A percentile compares a stretch with the other conserved stretches of the same genome.
Evolutionary conservation across 1,284 basidiomycete species (phyloP).

Genomic region (Omphalotus olearius): DNA sequence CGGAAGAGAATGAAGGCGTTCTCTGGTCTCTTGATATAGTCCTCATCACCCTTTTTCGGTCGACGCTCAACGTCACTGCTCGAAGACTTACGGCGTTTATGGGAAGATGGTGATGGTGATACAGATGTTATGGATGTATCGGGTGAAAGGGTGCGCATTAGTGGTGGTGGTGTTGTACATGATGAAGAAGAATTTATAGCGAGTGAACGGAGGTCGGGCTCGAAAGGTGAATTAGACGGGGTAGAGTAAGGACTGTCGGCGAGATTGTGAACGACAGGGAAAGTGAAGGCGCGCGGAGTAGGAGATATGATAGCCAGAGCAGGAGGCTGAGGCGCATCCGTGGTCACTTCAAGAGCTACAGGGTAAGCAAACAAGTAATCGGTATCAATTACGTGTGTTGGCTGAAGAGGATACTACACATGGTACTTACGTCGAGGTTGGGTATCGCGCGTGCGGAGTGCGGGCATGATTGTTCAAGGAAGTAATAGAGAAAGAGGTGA

Average conservation of each 20-base stretch:
- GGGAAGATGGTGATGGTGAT: slow-evolving; percentile 33
- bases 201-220: slow-evolving; percentile 57
- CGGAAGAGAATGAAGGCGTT: slow-evolving; percentile 81
- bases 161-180: slow-evolving; percentile 28
- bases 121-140: slow-evolving; percentile 28
- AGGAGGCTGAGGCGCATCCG: slow-evolving; percentile 56
- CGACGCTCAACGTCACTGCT: slow-evolving; percentile 60
- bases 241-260: slow-evolving; percentile 62
- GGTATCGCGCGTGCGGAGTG: slow-evolving; percentile 70
- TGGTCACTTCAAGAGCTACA: slow-evolving; percentile 72
- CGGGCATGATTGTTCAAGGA: slow-evolving; percentile 55
- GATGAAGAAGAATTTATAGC: slow-evolving; percentile 42
- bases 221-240: slow-evolving; percentile 63
- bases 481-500: slow-evolving; percentile 24
- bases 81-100: slow-evolving; percentile 41
- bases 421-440: slow-evolving; percentile 51
- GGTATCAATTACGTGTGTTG: slow-evolving; percentile 8
- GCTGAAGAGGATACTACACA: slow-evolving; percentile 9
- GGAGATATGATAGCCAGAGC: slow-evolving; percentile 64
- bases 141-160: slow-evolving; percentile 46
- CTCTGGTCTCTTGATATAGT: slow-evolving; percentile 77
- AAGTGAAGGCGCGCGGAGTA: slow-evolving; percentile 72
- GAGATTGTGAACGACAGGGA: slow-evolving; percentile 51
- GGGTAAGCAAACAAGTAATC: slow-evolving; percentile 23
- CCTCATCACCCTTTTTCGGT: slow-evolving; percentile 73